A percentile compares a stretch with the other conserved stretches of the same genome.
Conservation (phyloP, 306 rosid genomes). For the Cucurbita moschata region DNA sequence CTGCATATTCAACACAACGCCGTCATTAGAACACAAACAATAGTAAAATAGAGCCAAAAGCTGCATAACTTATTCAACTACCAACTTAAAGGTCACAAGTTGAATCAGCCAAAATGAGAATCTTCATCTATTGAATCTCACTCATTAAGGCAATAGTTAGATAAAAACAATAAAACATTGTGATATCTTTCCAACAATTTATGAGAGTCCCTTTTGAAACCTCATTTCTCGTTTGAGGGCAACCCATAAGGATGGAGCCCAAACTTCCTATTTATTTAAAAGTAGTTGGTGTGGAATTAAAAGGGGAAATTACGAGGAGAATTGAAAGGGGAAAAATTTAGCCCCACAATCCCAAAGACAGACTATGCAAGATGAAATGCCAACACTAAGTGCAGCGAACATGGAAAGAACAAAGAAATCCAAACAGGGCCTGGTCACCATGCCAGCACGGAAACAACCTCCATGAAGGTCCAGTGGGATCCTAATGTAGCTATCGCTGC, state of each 20-base stretch:
- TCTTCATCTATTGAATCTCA: not conserved
- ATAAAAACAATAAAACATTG: not conserved
- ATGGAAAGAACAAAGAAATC: conserved; percentile 66
- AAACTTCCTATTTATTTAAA: not conserved
- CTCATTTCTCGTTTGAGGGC: too few species aligned
- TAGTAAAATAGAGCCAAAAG: not conserved
- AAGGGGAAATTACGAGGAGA: not conserved
- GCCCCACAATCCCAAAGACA: conserved; percentile 17
- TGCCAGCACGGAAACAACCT: conserved; percentile 41
- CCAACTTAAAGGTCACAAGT: not conserved
- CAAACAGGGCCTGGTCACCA: conserved; percentile 23
- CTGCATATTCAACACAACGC: conserved; percentile 12
- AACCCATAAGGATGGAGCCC: too few species aligned
- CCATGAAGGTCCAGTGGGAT: conserved; percentile 41
- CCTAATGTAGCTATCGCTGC: conserved; percentile 17
- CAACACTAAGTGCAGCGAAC: conserved; percentile 46
- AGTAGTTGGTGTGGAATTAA: not conserved
- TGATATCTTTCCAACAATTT: too few species aligned
- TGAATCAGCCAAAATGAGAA: not conserved
- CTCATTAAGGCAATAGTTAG: not conserved
- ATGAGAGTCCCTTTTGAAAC: too few species aligned
- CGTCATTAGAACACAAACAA: not conserved
- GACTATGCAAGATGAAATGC: conserved; percentile 39
- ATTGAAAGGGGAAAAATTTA: not conserved
- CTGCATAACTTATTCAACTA: not conserved